Evolutionary conservation across 225 moss, liverwort and hornwort genomes (phyloP).

Genomic region (Rhytidiadelphus loreus): DNA sequence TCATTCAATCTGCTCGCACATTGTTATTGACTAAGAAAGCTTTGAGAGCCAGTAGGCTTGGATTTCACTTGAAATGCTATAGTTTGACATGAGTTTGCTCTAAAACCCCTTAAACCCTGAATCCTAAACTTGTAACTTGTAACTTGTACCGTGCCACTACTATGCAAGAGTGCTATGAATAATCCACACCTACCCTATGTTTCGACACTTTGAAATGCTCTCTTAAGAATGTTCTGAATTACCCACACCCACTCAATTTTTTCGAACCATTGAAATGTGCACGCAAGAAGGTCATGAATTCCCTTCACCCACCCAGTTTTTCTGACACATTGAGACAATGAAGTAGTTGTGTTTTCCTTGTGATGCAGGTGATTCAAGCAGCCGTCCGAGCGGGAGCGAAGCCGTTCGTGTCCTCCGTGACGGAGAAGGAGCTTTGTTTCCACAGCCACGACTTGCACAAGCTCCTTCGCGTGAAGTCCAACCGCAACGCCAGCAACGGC

Average conservation of each 20-base stretch:
- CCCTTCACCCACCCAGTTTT: not conserved
- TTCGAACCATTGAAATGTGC: not conserved
- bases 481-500: conserved; percentile 21
- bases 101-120: not conserved
- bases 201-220: not conserved
- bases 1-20: not conserved
- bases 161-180: not conserved
- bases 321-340: not conserved
- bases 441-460: conserved; percentile 46
- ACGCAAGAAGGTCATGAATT: not conserved
- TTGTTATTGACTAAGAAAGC: not conserved
- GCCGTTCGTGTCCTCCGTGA: conserved; percentile 34
- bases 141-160: not conserved
- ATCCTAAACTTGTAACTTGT: not conserved
- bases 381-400: conserved; percentile 56
- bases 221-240: not conserved
- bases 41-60: not conserved
- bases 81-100: not conserved
- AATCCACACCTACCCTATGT: not conserved
- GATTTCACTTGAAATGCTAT: not conserved
- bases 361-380: conserved; percentile 17
- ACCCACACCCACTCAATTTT: not conserved
- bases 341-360: not conserved
- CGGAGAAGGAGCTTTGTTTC: conserved; percentile 52
- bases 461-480: conserved; percentile 26